Base-by-base conservation (phyloP, 768 basidiomycete species). In the Paxillus rubicundulus region DNA sequence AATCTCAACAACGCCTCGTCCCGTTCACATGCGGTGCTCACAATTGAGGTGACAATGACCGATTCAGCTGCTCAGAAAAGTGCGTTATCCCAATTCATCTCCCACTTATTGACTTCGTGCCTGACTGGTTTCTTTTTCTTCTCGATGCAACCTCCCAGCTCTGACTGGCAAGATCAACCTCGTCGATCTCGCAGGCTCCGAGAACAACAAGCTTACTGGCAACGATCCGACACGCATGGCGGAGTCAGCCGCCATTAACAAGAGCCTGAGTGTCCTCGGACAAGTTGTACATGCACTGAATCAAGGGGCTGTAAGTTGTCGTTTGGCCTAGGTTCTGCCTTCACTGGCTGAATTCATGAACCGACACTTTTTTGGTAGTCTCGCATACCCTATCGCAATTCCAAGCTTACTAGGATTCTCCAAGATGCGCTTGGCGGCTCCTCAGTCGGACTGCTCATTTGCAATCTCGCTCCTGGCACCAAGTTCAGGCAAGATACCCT, bases 121-220 rank as follows among this genome's bases (percentile, higher is more conserved):
- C 41, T 51, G 18, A 53, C 18, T 6, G 18, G 24, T 32, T 33
- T 16, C 18, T n/a, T 4, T 13, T 33, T 33, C 9, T 5, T 14
- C 12, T 14, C 33, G 14, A 33, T 9, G 12, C 13, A 1, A 33
- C 33, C 21, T 17, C 46, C 20, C 55, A 90, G 89, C 79, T 39
- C 65, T 86, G 45, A 79, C 76, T 2, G 91, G 90, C 9, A 90
- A 87, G 66, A 85, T 93, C 50, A 90, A 90, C 57, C 79, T 94
- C 9, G 89, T 93, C 10, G 92, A 95, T 70, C 78, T 95, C 24
- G 92, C 92, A 16, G 92, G 92, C 24, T 92, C 89, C 0, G 92
- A 95, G 71, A 93, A 93, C 62, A 94, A 93, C 68, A 94, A 90
- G 77, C 76, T 88, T 24, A 93, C 93, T 4, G 92, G 92, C 5